Percentiles rank a stretch among this genome's conserved stretches.
phyloP scores from a whole-genome alignment of 345 rosid genomes.

The Citrus trifoliata region DNA sequence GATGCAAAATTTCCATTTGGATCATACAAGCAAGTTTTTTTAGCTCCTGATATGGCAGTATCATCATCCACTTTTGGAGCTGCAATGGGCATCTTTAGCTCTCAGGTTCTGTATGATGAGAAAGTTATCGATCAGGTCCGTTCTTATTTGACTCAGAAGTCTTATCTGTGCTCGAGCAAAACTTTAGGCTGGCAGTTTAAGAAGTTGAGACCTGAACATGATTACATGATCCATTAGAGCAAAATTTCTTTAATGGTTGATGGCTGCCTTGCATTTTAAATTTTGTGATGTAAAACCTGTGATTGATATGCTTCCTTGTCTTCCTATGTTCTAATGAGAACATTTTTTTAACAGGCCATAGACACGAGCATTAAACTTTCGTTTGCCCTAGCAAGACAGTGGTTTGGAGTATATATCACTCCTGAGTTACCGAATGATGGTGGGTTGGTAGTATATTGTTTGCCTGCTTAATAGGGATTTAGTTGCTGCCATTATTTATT shows the following conservation, averaged over 20 bases:
- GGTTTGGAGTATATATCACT: constrained; percentile 91
- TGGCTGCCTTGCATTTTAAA: background rate
- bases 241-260: background rate
- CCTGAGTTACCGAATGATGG: constrained; percentile 89
- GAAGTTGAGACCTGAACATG: background rate
- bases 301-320: background rate
- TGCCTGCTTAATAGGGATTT: constrained; percentile 15
- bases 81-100: constrained; percentile 74
- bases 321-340: constrained; percentile 20
- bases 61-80: constrained; percentile 76
- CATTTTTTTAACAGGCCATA: constrained; percentile 60
- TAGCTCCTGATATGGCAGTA: constrained; percentile 84
- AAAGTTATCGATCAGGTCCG: constrained; percentile 90
- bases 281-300: background rate
- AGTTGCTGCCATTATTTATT: background rate
- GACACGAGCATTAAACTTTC: constrained; percentile 89
- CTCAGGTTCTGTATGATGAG: constrained; percentile 82
- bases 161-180: background rate
- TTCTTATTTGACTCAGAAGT: background rate
- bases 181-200: background rate
- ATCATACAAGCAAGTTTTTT: constrained; percentile 82
- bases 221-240: background rate
- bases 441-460: constrained; percentile 34
- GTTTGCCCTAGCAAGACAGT: constrained; percentile 89
- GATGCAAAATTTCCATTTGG: constrained; percentile 89